These are phyloP conservation scores for Didymella glomerata DNA, from an alignment of 2,329 filamentous ascomycete genomes.

Conservation along the genomic window DNA sequence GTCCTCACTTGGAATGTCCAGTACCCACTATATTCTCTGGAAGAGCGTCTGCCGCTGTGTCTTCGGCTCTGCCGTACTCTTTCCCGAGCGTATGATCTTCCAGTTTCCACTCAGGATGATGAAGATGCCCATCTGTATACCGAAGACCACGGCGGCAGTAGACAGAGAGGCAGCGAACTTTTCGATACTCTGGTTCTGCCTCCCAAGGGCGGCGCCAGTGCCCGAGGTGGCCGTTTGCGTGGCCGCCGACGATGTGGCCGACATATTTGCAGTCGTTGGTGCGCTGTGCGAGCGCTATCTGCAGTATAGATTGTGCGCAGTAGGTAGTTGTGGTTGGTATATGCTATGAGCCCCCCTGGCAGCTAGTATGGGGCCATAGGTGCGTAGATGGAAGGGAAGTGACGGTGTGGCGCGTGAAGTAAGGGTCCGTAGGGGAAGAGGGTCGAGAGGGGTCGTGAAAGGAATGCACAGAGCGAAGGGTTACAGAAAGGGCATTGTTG, in stretches of 20 bases:
- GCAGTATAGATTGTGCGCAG: constrained; percentile 12
- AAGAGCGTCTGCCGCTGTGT: constrained; percentile 47
- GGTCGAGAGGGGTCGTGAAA: constrained; percentile 14
- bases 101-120: constrained; percentile 51
- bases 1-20: background rate
- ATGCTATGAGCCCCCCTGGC: constrained; percentile 2
- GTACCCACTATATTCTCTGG: constrained; percentile 50
- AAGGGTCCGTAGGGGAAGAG: constrained; percentile 10
- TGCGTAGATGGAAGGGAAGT: background rate
- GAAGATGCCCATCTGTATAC: constrained; percentile 46
- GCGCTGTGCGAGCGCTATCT: constrained; percentile 16
- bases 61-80: constrained; percentile 25
- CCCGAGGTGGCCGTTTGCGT: background rate
- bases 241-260: background rate
- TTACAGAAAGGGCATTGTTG: constrained; percentile 17
- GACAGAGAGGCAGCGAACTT: constrained; percentile 50
- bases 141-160: constrained; percentile 48
- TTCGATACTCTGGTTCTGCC: constrained; percentile 47
- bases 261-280: constrained; percentile 1
- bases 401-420: background rate
- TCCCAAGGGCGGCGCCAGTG: constrained; percentile 1
- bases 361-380: constrained; percentile 16
- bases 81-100: constrained; percentile 42
- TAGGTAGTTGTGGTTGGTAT: constrained; percentile 2
- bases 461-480: constrained; percentile 18